Evolutionary conservation across 78 protist species (phyloP), one percentile per base, ranked within the genome.

Genomic region (Emiliania huxleyi): DNA sequence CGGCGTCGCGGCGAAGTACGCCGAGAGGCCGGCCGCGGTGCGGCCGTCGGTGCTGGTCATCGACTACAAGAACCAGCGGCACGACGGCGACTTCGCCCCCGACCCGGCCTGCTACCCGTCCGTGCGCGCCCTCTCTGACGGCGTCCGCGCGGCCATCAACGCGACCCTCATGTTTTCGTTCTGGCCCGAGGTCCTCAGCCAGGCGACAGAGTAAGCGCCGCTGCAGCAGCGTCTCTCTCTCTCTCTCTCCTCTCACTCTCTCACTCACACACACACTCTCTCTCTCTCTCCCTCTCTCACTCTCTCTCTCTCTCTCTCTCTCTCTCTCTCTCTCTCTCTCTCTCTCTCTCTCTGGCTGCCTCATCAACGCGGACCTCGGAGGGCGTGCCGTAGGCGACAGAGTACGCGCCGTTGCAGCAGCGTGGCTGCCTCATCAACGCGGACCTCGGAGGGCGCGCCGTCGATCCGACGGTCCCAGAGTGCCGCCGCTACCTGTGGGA

Each of bases 11-110:
- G 26, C 40, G 8, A 5, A 35, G 6, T 90, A 90, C 83, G 46
- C 29, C 33, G 2, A 52, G 40, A 0, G 5, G 15, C 29, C 25
- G 11, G 83, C 69, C 38, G 83, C 92, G 4, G 69, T 90, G 11
- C n/a, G n/a, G n/a, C n/a, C n/a, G n/a, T 8, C 44, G 23, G 69
- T 90, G 77, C 55, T 90, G 25, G 92, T 90, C 44, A 90, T 90
- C 37, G 92, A 90, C 85, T 90, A 69, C 44, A 49, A 49, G 55
- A 75, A 90, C 62, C 69, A 69, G 46, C 5, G 1, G 40, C 8
- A 55, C 33, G 69, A 49, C 25, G 92, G 92, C 71, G 92, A 90
- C 92, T 90, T 37, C 42, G 26, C 2, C n/a, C 77, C 69, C 37
- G 69, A 90, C 37, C 88, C 83, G 33, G 11, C 18, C 21, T 90